Base-by-base conservation (phyloP, 2,329 filamentous ascomycete genomes). In the Claviceps purpurea region DNA sequence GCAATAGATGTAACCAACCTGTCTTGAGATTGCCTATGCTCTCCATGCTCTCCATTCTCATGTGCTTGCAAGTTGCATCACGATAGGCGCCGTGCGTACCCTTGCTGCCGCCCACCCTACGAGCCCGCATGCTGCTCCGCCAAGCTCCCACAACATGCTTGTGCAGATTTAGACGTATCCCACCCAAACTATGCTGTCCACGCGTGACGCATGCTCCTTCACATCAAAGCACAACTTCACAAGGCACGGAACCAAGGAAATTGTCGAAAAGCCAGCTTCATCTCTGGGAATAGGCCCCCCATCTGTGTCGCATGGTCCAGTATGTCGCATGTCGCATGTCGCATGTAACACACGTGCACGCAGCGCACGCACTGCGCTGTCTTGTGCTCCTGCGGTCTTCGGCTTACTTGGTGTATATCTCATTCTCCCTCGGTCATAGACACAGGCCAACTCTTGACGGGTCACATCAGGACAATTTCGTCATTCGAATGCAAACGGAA, bases 61-160 rank as follows among this genome's bases (percentile, higher is more conserved):
- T 43, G 18, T 34, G 40, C 37, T 50, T 43, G n/a, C n/a, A n/a
- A n/a, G n/a, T n/a, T n/a, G 47, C 47, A 47, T 47, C 51, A 50
- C 51, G 18, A 41, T 42, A 18, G 49, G 47, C 30, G 40, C 41
- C 41, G 41, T 20, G 18, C 41, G n/a, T 20, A 38, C 26, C 20
- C 51, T 34, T 34, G 30, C 30, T 34, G 30, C 30, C 30, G 34
- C 39, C 50, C 39, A n/a, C 41, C 44, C 38, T 30, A 26, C 7
- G 34, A 13, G 41, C 20, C 16, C 38, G n/a, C 18, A 38, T 24
- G 16, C n/a, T 43, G 11, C 24, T 34, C 50, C n/a, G 38, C 46
- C 46, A 49, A 45, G 41, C 34, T 41, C 37, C 41, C 42, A 20
- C 47, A 43, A 48, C 11, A 43, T 50, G 37, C 37, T 47, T 37